Conservation (phyloP, 805 yeast species). For the Ogataea paradorogensis region DNA sequence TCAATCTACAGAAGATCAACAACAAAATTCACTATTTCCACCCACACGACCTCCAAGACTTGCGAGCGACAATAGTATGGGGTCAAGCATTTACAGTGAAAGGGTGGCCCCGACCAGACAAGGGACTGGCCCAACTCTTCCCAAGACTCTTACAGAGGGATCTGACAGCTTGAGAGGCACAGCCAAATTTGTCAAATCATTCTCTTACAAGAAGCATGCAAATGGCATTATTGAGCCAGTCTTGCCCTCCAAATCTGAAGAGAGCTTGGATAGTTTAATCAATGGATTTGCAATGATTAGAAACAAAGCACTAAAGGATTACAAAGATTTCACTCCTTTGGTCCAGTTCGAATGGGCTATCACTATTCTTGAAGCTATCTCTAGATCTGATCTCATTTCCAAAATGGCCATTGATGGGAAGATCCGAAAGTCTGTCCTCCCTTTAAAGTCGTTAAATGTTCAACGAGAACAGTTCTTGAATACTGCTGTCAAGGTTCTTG, state of each 20-base stretch:
- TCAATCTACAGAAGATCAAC: constrained; percentile 1
- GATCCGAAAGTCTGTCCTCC: constrained; percentile 37
- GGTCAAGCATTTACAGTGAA: constrained; percentile 21
- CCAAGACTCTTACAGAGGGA: constrained; percentile 1
- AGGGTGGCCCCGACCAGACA: constrained; percentile 1
- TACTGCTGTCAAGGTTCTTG: constrained; percentile 58
- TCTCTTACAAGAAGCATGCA: constrained; percentile 20
- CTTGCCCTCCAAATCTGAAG: constrained; percentile 30
- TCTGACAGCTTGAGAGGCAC: constrained; percentile 4
- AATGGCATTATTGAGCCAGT: constrained; percentile 30
- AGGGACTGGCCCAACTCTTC: constrained; percentile 3
- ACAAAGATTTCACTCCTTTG: constrained; percentile 41
- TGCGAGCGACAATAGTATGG: constrained; percentile 13
- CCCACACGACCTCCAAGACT: constrained; percentile 7
- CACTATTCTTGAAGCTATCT: constrained; percentile 47
- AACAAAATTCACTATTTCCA: neutral
- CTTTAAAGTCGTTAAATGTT: constrained; percentile 42
- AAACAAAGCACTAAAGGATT: constrained; percentile 35
- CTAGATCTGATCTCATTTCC: constrained; percentile 39
- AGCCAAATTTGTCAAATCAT: constrained; percentile 11
- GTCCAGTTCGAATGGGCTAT: constrained; percentile 67
- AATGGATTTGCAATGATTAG: constrained; percentile 30
- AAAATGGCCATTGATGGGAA: constrained; percentile 49
- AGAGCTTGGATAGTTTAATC: constrained; percentile 25
- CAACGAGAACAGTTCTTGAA: constrained; percentile 54